A percentile compares a stretch with the other conserved stretches of the same genome.
Evolutionary conservation across 805 yeast species (phyloP).

Genomic region (Hanseniaspora taiwanica): DNA sequence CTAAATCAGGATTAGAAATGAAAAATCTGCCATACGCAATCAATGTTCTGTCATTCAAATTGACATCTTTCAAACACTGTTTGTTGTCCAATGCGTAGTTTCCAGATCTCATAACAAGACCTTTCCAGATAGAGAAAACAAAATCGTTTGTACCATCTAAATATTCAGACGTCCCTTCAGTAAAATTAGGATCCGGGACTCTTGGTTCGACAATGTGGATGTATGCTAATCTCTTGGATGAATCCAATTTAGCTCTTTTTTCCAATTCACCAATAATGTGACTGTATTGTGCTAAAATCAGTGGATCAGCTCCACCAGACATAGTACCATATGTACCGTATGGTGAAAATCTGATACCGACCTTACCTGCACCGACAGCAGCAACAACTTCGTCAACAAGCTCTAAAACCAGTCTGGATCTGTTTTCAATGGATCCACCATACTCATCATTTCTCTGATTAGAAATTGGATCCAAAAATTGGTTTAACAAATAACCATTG

Average conservation of each 20-base stretch:
- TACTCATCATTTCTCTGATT: constrained; percentile 39
- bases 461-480: constrained; percentile 37
- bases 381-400: constrained; percentile 36
- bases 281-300: constrained; percentile 27
- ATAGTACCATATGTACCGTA: constrained; percentile 27
- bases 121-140: constrained; percentile 12
- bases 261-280: constrained; percentile 31
- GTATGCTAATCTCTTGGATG: constrained; percentile 28
- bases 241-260: constrained; percentile 18
- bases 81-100: background rate
- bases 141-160: constrained; percentile 8
- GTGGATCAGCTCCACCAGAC: constrained; percentile 25
- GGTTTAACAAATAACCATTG: constrained; percentile 50
- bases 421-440: constrained; percentile 40
- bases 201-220: constrained; percentile 35
- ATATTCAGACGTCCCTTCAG: constrained; percentile 5
- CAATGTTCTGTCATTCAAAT: constrained; percentile 30
- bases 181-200: constrained; percentile 16
- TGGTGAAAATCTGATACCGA: constrained; percentile 40
- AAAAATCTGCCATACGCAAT: constrained; percentile 27
- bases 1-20: constrained; percentile 30
- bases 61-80: constrained; percentile 4
- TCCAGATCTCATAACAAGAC: constrained; percentile 11
- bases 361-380: constrained; percentile 39
- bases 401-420: constrained; percentile 32